Conservation (phyloP, 2,329 filamentous ascomycete genomes). For the Aspergillus niger region DNA sequence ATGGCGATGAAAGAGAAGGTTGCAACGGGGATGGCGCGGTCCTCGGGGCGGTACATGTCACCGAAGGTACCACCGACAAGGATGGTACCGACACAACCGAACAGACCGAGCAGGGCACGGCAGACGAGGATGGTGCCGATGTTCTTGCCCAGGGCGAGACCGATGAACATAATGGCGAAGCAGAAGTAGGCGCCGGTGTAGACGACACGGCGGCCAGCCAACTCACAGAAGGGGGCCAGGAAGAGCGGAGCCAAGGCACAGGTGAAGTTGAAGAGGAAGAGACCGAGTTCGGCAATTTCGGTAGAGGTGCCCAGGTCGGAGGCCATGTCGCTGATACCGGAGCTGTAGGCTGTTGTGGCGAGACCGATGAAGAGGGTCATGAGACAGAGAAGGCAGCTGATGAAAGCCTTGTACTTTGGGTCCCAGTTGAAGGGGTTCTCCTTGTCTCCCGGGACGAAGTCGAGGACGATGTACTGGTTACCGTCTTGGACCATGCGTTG, state of each 20-base stretch:
- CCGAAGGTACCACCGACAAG: constrained; percentile 54
- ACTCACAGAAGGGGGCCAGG: constrained; percentile 54
- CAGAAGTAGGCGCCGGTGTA: constrained; percentile 51
- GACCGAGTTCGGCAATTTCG: constrained; percentile 51
- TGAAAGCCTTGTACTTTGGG: constrained; percentile 47
- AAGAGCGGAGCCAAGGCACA: constrained; percentile 53
- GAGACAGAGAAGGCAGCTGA: constrained; percentile 51
- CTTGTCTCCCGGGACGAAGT: constrained; percentile 49
- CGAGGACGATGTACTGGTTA: constrained; percentile 50
- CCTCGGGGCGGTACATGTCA: constrained; percentile 52
- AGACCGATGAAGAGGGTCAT: constrained; percentile 59
- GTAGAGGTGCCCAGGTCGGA: constrained; percentile 46
- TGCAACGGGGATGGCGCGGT: constrained; percentile 52
- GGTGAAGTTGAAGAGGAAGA: constrained; percentile 55
- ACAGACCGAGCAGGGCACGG: constrained; percentile 51
- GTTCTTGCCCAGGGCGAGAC: constrained; percentile 51
- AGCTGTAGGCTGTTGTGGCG: constrained; percentile 57
- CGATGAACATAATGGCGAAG: constrained; percentile 53
- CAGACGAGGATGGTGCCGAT: constrained; percentile 53
- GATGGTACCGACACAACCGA: constrained; percentile 54
- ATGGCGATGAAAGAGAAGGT: constrained; percentile 54
- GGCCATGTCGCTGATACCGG: constrained; percentile 51
- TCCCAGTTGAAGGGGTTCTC: constrained; percentile 58
- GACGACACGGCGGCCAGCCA: constrained; percentile 51
- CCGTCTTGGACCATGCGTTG: constrained; percentile 47